Percentiles rank a stretch among this genome's conserved stretches.
These are phyloP conservation scores for Pythium pyrilobum DNA, from an alignment of 352 stramenopile genomes.

Conservation along the genomic window DNA sequence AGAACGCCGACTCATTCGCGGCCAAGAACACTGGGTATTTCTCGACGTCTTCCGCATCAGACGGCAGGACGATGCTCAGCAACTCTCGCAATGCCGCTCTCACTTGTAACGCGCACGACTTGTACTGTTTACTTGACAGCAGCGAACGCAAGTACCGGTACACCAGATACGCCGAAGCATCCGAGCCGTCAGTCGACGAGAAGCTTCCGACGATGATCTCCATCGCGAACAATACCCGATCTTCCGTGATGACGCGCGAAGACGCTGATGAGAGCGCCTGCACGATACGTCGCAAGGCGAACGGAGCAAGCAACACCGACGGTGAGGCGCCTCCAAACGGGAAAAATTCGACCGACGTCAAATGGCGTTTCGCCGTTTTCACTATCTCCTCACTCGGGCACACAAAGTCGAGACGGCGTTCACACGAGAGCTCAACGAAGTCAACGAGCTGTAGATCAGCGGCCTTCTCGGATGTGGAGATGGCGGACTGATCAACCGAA, in stretches of 20 bases:
- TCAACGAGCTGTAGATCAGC: conserved; percentile 14
- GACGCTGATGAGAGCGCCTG: conserved; percentile 29
- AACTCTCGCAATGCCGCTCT: conserved; percentile 20
- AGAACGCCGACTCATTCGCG: conserved; percentile 45
- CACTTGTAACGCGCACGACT: conserved; percentile 22
- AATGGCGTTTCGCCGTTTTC: conserved; percentile 33
- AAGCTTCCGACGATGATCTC: conserved; percentile 41
- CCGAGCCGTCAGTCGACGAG: not conserved
- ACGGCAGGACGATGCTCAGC: conserved; percentile 6
- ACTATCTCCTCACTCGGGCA: conserved; percentile 19
- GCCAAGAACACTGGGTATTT: conserved; percentile 39
- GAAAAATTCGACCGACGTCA: conserved; percentile 54
- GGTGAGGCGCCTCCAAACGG: conserved; percentile 18
- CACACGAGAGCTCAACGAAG: conserved; percentile 12
- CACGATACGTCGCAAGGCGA: conserved; percentile 50
- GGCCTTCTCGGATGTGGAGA: not conserved
- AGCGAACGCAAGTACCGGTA: conserved; percentile 51
- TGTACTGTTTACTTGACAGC: conserved; percentile 41
- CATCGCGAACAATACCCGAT: conserved; percentile 52
- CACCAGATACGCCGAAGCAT: conserved; percentile 32
- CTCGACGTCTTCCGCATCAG: not conserved
- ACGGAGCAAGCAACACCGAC: conserved; percentile 40
- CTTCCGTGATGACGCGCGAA: conserved; percentile 33
- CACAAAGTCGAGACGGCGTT: conserved; percentile 5
- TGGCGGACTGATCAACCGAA: not conserved